Evolutionary conservation across 208 protist genomes (phyloP), one percentile per base, ranked within the genome.

Genomic region (Acanthamoeba healyi): DNA sequence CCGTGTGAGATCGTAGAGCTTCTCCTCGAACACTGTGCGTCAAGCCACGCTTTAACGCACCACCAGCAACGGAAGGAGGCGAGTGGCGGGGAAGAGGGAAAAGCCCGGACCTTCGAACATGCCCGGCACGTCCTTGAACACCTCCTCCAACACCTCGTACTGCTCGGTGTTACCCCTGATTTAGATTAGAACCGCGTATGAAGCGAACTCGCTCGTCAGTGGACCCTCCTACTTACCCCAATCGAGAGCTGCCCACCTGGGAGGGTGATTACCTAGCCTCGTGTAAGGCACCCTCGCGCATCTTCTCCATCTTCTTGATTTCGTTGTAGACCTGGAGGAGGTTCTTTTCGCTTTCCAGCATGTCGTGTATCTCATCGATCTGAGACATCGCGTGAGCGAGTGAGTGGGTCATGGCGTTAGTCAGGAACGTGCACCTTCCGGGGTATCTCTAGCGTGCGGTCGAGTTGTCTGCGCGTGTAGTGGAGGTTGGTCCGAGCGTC

Each of bases 401-500:
- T 40, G 67, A 79, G 40, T 79, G n/a, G 34, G 7, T 12, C 17
- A 46, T 36, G 17, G 34, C 3, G 14, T 10, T 22, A 87, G 6
- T 4, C 14, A 10, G 38, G 14, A 58, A 6, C 44, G 17, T 32
- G 49, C 15, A 89, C 81, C 54, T 65, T 58, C 4, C 19, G 49
- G 3, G 81, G 81, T 6, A 89, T 89, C 17, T 61, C 51, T 15
- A 89, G 49, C 9, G 81, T 89, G 17, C 54, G 22, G 49, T 89
- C 34, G 19, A 89, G 51, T 65, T 89, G 51, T n/a, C 29, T 32
- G 12, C 44, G 2, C 19, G 81, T 89, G 51, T 65, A 67, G 32
- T 67, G 54, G 10, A 89, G 54, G 81, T 89, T 89, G 51, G 81
- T 89, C 29, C 81, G 44, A 7, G 81, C 81, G n/a, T 89, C 81